Base-by-base conservation (phyloP, 2,329 filamentous ascomycete genomes). In the Fusarium sp. region DNA sequence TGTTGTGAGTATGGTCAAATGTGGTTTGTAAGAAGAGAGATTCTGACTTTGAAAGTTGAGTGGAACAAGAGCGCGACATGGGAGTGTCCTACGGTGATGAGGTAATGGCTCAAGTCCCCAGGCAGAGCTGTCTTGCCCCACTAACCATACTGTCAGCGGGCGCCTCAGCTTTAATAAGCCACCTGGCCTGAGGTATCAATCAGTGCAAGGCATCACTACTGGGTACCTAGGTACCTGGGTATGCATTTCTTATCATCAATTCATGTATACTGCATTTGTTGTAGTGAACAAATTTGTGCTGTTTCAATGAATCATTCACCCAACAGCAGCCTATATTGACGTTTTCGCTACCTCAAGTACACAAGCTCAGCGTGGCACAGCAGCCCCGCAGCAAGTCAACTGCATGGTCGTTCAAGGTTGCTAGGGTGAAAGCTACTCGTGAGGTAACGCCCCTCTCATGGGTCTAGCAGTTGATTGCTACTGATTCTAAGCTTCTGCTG, bases 21-120 rank as follows among this genome's bases (percentile, higher is more conserved):
- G 49, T 67, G 60, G 39, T 63, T 69, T 75, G 73, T 55, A 70
- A 71, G 60, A 66, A 59, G 45, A 61, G 58, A 71, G 44, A 47
- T 69, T 69, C 64, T 59, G 56, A 36, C 68, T 57, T 59, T 64
- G 39, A 45, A 38, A 63, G 73, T 60, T 60, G 48, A 59, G 51
- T 74, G 55, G 65, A 59, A 69, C 51, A 69, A 72, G 66, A 69
- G 55, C 49, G 62, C 66, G 74, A 65, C 73, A 67, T 57, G 59
- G 59, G 35, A 55, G 51, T 67, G 67, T 71, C 57, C 42, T 59
- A 14, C 45, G 72, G 66, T 78, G 75, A 78, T 78, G 77, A 79
- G 78, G 77, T 77, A 75, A 78, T 80, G 77, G 63, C 73, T 48
- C 56, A 22, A 70, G 57, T 39, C 44, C 55, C 72, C 45, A 31